phyloP scores from a whole-genome alignment of 306 rosid genomes.

The Boehmeria nivea region DNA sequence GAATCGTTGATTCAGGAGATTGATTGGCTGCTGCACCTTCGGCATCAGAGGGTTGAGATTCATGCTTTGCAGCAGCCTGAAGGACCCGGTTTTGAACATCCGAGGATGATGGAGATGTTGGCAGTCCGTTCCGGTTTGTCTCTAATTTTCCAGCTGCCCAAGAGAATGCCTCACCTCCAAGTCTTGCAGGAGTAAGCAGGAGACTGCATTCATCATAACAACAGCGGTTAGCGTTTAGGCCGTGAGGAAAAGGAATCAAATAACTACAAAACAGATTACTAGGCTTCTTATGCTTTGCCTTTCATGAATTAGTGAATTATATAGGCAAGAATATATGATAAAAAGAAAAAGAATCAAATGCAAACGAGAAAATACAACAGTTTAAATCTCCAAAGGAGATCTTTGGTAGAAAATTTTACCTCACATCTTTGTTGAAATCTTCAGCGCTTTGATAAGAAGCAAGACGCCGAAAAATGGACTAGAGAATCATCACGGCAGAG shows the following conservation, averaged over 20 bases:
- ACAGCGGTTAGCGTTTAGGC: too few relatives aligned
- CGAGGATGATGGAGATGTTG: slow-evolving; percentile 89
- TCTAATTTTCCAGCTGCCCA: slow-evolving; percentile 94
- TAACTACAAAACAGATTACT: too few relatives aligned
- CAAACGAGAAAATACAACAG: too few relatives aligned
- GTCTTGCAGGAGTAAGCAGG: slow-evolving; percentile 59
- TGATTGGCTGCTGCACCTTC: slow-evolving; percentile 47
- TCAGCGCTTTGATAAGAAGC: slow-evolving; percentile 57
- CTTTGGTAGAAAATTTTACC: slow-evolving; percentile 35
- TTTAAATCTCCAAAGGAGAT: slow-evolving; percentile 1
- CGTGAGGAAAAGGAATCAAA: too few relatives aligned
- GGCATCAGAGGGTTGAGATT: slow-evolving; percentile 76
- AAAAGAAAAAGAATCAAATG: too few relatives aligned
- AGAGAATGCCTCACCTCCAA: slow-evolving; percentile 68
- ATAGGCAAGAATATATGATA: too few relatives aligned
- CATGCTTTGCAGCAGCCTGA: slow-evolving; percentile 97
- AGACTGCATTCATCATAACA: slow-evolving; percentile 30
- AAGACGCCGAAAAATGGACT: slow-evolving; percentile 64
- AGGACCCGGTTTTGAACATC: slow-evolving; percentile 87
- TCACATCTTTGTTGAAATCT: slow-evolving; percentile 63
- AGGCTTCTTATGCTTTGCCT: too few relatives aligned
- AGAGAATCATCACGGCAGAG: slow-evolving; percentile 21
- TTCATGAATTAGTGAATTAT: too few relatives aligned
- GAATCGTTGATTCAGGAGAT: slow-evolving; percentile 37
- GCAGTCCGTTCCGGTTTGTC: slow-evolving; percentile 68